Evolutionary conservation across 371 early-diverging fungal species (phyloP), one percentile per base, ranked within the genome.

Genomic region (Mucor lusitanicus): DNA sequence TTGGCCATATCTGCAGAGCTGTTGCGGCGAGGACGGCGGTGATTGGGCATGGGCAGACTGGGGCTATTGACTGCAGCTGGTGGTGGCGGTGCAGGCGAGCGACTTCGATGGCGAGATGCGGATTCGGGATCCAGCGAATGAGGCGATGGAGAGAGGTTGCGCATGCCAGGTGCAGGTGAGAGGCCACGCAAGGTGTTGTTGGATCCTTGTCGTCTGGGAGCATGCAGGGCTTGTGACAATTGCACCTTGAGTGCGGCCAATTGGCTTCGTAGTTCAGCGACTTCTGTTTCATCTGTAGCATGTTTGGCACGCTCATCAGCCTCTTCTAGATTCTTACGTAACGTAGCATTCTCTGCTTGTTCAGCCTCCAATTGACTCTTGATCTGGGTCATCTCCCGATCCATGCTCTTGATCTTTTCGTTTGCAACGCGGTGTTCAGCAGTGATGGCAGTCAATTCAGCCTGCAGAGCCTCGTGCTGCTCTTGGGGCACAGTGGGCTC

Each of bases 321-420:
- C 40, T 77, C 76, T 33, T 76, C 76, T 15, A 81, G 30, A 42
- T 76, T 54, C 28, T 79, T 80, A 17, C 89, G 82, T 28, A 96
- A 78, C 39, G 76, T 79, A 25, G 85, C 84, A 13, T 89, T 89
- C 67, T 92, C 92, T 23, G 90, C 87, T 65, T 89, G 87, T 68
- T 86, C 81, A 64, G 83, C 76, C 25, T 78, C 75, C 19, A 92
- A 71, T 64, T 91, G 88, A 13, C 74, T 82, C 15, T 85, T 85
- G 48, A 92, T 81, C 25, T 79, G 71, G 30, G 80, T 74, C 25
- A 93, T 79, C 56, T 91, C 86, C 6, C 82, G 83, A n/a, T 92
- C 92, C 60, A 91, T 83, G 35, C 80, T 73, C 58, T 85, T 79
- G 59, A 90, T 72, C 73, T 88, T 88, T 40, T 90, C 88, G 40